Base-by-base conservation (phyloP, 2,329 filamentous ascomycete genomes). In the Paecilomyces dactylethromorphus region DNA sequence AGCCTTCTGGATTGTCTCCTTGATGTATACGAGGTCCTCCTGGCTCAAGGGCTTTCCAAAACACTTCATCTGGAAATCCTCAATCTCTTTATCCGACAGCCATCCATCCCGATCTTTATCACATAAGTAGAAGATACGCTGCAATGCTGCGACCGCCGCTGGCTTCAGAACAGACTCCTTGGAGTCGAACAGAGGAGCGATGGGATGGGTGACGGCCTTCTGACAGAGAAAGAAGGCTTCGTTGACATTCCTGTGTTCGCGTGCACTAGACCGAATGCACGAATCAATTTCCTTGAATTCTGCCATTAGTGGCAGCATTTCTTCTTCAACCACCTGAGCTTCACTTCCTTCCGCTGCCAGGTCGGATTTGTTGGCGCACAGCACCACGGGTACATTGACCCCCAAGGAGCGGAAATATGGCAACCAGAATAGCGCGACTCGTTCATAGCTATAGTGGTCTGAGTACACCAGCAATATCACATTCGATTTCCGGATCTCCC, bases 281-380 rank as follows among this genome's bases (percentile, higher is more conserved):
- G 92, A 96, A 73, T 99, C 94, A 63, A 99, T 97, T 75, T 97
- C 94, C 71, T 96, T 93, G 77, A 97, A 99, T 77, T 99, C 94
- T 61, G 90, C 88, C 94, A 99, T 97, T 64, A 99, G 88, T 0
- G 94, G 94, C 32, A 97, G 81, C 91, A 99, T 97, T 78, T 99
- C 94, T 73, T 97, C 94, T 68, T 96, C 90, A 53, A 96, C 86
- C 8, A 96, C 88, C 72, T 96, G 91, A 0, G 91, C 84, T 8
- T 91, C 91, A 60, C 83, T 89, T 50, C 85, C 87, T 66, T 89
- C 87, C 2, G 84, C 84, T 2, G 86, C 85, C 57, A 97, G 80
- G 68, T 99, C 94, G n/a, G 91, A 91, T 76, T 99, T 99, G 80
- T 97, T 97, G 70, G 94, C 92, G 70, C 94, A 97, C 58, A 99